Base-by-base conservation (phyloP, 192 early-diverging fungal genomes). In the Phycomyces nitens region DNA sequence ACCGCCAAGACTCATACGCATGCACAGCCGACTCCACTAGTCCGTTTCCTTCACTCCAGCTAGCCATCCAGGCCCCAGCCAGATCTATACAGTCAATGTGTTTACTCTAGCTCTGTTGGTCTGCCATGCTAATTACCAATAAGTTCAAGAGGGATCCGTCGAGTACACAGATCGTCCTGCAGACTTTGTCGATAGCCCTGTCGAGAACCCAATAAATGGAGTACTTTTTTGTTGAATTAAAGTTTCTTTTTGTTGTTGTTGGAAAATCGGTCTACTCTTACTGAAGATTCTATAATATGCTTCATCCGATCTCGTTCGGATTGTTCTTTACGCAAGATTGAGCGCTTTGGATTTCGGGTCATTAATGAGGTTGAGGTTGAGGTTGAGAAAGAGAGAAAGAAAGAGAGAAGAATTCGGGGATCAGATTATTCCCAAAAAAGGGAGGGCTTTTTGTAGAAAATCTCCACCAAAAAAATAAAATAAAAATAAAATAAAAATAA, bases 81-180 rank as follows among this genome's bases (percentile, higher is more conserved):
- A 82, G 62, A 56, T 82, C 80, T 82, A 77, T 4, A 12, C 11
- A 39, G n/a, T n/a, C n/a, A n/a, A n/a, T n/a, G n/a, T n/a, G n/a
- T n/a, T n/a, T n/a, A n/a, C n/a, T n/a, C n/a, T n/a, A n/a, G n/a
- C n/a, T n/a, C n/a, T n/a, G n/a, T n/a, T n/a, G n/a, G n/a, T n/a
- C n/a, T n/a, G n/a, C n/a, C n/a, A n/a, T n/a, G 1, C 1, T 39
- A 53, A 16, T 65, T 77, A 82, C 80, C 80, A 9, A 82, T 79
- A 51, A 79, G 69, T 24, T 82, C 78, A 21, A 77, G 39, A 1
- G 80, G 77, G 22, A 82, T 82, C 7, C 29, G 29, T 16, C 67
- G 55, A 24, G 72, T 74, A 26, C 65, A 78, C 39, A 73, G 71
- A 40, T 77, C 65, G 10, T 66, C 63, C 43, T 72, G 75, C 62